A percentile compares a stretch with the other conserved stretches of the same genome.
Conservation (phyloP, 176 grass and related monocot species). For the Eragrostis curvula region DNA sequence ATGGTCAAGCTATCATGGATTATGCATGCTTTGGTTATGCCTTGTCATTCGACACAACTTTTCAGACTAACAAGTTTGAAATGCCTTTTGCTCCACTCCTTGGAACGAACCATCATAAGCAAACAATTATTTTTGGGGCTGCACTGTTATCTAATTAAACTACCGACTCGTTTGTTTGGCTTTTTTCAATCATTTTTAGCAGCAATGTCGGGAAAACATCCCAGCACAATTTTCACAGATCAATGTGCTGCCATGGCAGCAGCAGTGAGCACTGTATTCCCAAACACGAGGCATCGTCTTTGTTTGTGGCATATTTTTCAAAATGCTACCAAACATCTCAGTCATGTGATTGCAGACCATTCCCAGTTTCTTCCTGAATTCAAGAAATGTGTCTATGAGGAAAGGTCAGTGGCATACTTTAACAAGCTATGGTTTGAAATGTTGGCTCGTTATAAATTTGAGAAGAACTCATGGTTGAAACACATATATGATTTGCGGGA, state of each 20-base stretch:
- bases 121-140: slow-evolving; percentile 14
- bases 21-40: slow-evolving; percentile 21
- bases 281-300: slow-evolving; percentile 46
- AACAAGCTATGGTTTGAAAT: too few species aligned
- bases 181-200: slow-evolving; percentile 51
- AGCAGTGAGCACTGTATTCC: slow-evolving; percentile 34
- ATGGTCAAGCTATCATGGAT: background rate
- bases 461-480: too few species aligned
- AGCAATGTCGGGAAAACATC: slow-evolving; percentile 48
- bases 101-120: slow-evolving; percentile 26
- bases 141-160: slow-evolving; percentile 46
- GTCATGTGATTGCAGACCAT: too few species aligned
- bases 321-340: too few species aligned
- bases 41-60: slow-evolving; percentile 52
- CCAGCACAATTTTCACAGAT: too few species aligned
- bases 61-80: too few species aligned
- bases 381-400: too few species aligned
- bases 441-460: too few species aligned
- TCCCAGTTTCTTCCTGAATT: background rate
- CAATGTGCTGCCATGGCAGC: too few species aligned
- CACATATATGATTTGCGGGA: too few species aligned
- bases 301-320: slow-evolving; percentile 29
- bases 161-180: slow-evolving; percentile 40
- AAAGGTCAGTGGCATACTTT: too few species aligned
- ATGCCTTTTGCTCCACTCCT: too few species aligned